Percentiles rank a stretch among this genome's conserved stretches.
Evolutionary conservation across 805 yeast genomes (phyloP).

Genomic region (Saccharomyces mikatae): DNA sequence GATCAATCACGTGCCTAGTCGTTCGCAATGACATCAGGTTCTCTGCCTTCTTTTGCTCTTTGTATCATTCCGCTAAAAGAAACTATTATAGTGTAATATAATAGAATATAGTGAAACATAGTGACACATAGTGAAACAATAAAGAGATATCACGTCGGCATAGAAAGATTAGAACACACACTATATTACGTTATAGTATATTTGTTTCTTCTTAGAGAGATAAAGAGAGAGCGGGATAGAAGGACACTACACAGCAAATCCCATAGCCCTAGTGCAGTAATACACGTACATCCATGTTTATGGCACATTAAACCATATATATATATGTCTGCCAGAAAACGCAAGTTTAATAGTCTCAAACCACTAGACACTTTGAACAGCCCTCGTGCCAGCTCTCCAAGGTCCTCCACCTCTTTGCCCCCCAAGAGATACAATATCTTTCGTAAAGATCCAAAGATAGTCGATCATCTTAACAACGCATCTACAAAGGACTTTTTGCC

Average conservation of each 20-base stretch:
- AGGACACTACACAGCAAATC: not conserved
- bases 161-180: not conserved
- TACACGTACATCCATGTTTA: not conserved
- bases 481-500: constrained; percentile 13
- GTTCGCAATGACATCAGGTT: not conserved
- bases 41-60: not conserved
- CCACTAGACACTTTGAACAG: not conserved
- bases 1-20: not conserved
- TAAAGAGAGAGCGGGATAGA: not conserved
- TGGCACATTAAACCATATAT: not conserved
- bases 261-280: not conserved
- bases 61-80: not conserved
- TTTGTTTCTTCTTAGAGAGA: not conserved
- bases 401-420: not conserved
- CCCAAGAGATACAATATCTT: constrained; percentile 13
- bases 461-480: constrained; percentile 10
- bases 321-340: not conserved
- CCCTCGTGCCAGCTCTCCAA: not conserved
- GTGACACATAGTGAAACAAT: not conserved
- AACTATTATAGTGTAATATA: not conserved
- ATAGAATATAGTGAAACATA: too few relatives aligned
- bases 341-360: not conserved
- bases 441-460: constrained; percentile 14
- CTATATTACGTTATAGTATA: not conserved
- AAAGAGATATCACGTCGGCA: too few relatives aligned